phyloP scores from a whole-genome alignment of 495 filamentous ascomycete genomes.

The Aspergillus heteromorphus region DNA sequence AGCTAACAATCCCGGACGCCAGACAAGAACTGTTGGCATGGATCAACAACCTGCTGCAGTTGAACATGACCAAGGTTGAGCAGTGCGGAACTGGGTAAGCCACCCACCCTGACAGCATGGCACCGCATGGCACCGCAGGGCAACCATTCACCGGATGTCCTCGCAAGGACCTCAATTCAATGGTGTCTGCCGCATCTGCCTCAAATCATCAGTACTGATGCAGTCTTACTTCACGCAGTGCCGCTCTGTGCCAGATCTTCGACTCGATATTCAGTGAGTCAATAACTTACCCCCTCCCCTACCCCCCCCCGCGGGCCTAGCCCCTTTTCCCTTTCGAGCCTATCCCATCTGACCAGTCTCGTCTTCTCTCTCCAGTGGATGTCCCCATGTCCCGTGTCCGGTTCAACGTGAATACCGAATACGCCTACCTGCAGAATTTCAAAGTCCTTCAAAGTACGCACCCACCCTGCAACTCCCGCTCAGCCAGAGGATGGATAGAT shows the following conservation, averaged over 20 bases:
- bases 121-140: too few species aligned
- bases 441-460: constrained; percentile 91
- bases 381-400: constrained; percentile 95
- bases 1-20: background rate
- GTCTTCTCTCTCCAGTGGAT: constrained; percentile 54
- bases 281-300: too few species aligned
- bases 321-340: background rate
- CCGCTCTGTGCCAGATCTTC: constrained; percentile 91
- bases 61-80: constrained; percentile 97
- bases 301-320: background rate
- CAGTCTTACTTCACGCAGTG: constrained; percentile 49
- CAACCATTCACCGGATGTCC: too few species aligned
- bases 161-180: background rate
- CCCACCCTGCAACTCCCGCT: too few species aligned
- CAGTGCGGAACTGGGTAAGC: constrained; percentile 97
- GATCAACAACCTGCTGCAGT: constrained; percentile 94
- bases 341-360: constrained; percentile 14
- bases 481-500: too few species aligned
- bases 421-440: constrained; percentile 96
- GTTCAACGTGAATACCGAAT: constrained; percentile 96
- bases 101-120: constrained; percentile 16
- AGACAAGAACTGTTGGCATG: constrained; percentile 97
- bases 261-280: constrained; percentile 90
- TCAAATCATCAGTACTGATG: constrained; percentile 18
- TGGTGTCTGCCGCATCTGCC: background rate